A percentile compares a stretch with the other conserved stretches of the same genome.
These are phyloP conservation scores for Cryphonectria radicalis DNA, from an alignment of 2,329 filamentous ascomycete genomes.

Conservation along the genomic window DNA sequence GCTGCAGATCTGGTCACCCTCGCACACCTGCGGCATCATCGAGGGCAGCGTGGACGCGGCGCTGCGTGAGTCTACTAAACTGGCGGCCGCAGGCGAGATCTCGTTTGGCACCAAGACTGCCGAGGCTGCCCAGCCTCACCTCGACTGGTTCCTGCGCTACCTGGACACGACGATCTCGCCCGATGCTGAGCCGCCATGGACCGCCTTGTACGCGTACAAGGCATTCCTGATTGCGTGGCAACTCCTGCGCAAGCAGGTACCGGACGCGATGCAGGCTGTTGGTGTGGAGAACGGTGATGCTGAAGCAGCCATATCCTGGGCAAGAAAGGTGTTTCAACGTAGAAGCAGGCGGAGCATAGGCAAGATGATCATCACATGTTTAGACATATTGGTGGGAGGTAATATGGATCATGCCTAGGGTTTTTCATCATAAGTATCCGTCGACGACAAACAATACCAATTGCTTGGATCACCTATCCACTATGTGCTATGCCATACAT, in stretches of 20 bases:
- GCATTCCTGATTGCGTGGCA: slow-evolving; percentile 48
- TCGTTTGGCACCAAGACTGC: slow-evolving; percentile 39
- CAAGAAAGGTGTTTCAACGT: slow-evolving; percentile 38
- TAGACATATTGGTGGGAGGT: slow-evolving; percentile 34
- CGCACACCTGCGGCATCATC: slow-evolving; percentile 45
- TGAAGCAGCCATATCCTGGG: slow-evolving; percentile 38
- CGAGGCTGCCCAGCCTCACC: slow-evolving; percentile 40
- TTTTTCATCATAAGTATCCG: neutral
- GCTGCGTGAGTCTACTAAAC: slow-evolving; percentile 38
- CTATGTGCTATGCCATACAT: neutral
- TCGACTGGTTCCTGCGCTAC: slow-evolving; percentile 46
- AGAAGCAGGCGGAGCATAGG: slow-evolving; percentile 39
- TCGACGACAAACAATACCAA: neutral
- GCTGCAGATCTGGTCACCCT: slow-evolving; percentile 46
- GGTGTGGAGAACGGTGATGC: slow-evolving; percentile 40
- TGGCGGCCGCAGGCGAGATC: slow-evolving; percentile 39
- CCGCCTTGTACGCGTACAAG: slow-evolving; percentile 45
- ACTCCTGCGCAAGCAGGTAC: slow-evolving; percentile 37
- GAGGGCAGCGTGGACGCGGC: slow-evolving; percentile 42
- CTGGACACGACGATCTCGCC: slow-evolving; percentile 36
- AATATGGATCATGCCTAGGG: neutral
- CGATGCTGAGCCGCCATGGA: slow-evolving; percentile 44
- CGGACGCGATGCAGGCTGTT: slow-evolving; percentile 41
- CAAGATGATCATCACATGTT: slow-evolving; percentile 38
- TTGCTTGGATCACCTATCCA: neutral